Evolutionary conservation across 2,329 filamentous ascomycete species (phyloP).

Genomic region (Teratosphaeria gauchensis): DNA sequence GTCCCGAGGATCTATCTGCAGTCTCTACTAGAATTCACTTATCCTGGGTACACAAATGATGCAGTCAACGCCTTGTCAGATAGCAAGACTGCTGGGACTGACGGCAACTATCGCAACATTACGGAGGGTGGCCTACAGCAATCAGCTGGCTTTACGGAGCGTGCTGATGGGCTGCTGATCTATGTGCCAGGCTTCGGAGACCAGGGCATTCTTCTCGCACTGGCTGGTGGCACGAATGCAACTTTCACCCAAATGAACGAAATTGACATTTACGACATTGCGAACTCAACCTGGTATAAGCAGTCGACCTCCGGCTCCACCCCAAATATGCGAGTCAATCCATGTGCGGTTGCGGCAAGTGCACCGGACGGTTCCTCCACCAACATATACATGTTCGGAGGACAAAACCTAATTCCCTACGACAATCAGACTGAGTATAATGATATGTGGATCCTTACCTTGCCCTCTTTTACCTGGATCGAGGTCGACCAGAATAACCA

Average conservation of each 20-base stretch:
- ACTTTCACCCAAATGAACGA: conserved; percentile 62
- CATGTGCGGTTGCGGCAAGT: conserved; percentile 62
- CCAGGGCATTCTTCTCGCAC: conserved; percentile 64
- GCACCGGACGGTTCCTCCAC: conserved; percentile 57
- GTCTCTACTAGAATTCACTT: conserved; percentile 66
- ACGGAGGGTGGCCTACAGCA: conserved; percentile 61
- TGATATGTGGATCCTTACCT: conserved; percentile 69
- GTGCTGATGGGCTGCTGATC: conserved; percentile 63
- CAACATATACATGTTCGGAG: conserved; percentile 65
- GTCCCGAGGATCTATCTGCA: conserved; percentile 59
- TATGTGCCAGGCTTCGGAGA: conserved; percentile 69
- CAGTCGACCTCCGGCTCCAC: conserved; percentile 55
- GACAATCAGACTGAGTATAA: conserved; percentile 52
- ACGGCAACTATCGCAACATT: conserved; percentile 63
- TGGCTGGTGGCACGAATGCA: conserved; percentile 62
- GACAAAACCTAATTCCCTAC: conserved; percentile 60
- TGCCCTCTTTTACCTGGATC: conserved; percentile 76
- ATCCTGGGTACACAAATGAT: conserved; percentile 57
- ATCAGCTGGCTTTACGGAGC: conserved; percentile 57
- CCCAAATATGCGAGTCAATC: conserved; percentile 53
- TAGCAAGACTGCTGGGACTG: conserved; percentile 47
- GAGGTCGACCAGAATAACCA: conserved; percentile 46
- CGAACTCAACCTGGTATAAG: conserved; percentile 59
- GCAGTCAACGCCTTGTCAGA: conserved; percentile 48
- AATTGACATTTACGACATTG: conserved; percentile 74